A percentile compares a stretch with the other conserved stretches of the same genome.
Evolutionary conservation across 2,329 filamentous ascomycete species (phyloP).

Genomic region (Alternaria consortialis): DNA sequence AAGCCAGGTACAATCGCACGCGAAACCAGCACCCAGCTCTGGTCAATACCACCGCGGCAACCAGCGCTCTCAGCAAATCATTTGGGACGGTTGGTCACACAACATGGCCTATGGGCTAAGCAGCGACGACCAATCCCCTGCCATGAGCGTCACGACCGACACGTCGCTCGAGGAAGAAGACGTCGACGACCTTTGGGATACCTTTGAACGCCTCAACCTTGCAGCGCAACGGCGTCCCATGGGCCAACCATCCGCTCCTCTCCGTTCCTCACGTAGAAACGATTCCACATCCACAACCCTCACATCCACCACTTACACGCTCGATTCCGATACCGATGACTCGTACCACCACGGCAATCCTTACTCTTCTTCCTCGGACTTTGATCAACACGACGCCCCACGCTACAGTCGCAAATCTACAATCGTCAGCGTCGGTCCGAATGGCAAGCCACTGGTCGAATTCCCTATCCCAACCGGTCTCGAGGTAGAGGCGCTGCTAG

Average conservation of each 20-base stretch:
- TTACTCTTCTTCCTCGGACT: slow-evolving; percentile 30
- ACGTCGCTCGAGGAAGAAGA: slow-evolving; percentile 47
- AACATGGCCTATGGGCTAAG: slow-evolving; percentile 41
- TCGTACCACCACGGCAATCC: slow-evolving; percentile 24
- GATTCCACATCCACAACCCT: slow-evolving; percentile 29
- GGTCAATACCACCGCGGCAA: slow-evolving; percentile 32
- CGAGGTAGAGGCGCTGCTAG: slow-evolving; percentile 38
- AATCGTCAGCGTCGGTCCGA: slow-evolving; percentile 39
- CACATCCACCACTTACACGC: slow-evolving; percentile 4
- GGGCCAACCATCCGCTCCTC: slow-evolving; percentile 18
- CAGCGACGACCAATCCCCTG: slow-evolving; percentile 44
- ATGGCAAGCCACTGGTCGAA: slow-evolving; percentile 45
- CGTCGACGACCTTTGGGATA: slow-evolving; percentile 48
- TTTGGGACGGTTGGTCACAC: slow-evolving; percentile 48
- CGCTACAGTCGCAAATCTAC: slow-evolving; percentile 26
- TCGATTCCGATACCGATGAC: slow-evolving; percentile 21
- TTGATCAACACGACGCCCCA: slow-evolving; percentile 21
- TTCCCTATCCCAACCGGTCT: slow-evolving; percentile 46
- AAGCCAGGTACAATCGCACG: slow-evolving; percentile 43
- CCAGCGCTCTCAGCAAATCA: slow-evolving; percentile 40
- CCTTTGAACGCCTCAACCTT: slow-evolving; percentile 35
- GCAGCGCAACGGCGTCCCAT: slow-evolving; percentile 22
- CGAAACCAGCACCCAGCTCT: slow-evolving; percentile 34
- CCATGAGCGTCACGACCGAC: slow-evolving; percentile 43
- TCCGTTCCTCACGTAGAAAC: slow-evolving; percentile 24